These are phyloP conservation scores for Pleurotus citrinopileatus DNA, from an alignment of 768 basidiomycete species.

Conservation along the genomic window DNA sequence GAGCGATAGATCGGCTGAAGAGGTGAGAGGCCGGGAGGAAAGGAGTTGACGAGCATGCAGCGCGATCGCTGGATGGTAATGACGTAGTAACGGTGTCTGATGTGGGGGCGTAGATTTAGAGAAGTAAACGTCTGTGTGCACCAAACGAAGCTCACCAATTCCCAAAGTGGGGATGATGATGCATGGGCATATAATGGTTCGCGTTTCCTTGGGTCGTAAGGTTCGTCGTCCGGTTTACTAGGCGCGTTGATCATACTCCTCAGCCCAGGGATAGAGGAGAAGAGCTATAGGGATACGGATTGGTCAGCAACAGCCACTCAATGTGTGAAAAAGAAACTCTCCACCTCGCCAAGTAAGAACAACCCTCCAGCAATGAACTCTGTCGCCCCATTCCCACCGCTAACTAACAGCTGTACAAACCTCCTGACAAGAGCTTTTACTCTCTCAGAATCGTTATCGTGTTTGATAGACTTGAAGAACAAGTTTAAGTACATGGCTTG, in stretches of 20 bases:
- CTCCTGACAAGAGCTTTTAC: conserved; percentile 80
- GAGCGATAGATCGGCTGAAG: conserved; percentile 71
- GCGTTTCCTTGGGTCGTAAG: conserved; percentile 86
- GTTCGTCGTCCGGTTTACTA: conserved; percentile 20
- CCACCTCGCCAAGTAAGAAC: conserved; percentile 84
- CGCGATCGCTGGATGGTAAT: conserved; percentile 89
- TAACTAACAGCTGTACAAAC: conserved; percentile 75
- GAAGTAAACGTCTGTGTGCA: too few relatives aligned
- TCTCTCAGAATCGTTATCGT: conserved; percentile 52
- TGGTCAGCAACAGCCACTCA: too few relatives aligned
- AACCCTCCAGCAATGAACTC: conserved; percentile 90
- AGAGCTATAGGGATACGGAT: conserved; percentile 26
- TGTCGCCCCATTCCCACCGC: conserved; percentile 68
- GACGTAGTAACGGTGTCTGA: conserved; percentile 77
- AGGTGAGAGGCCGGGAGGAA: conserved; percentile 66
- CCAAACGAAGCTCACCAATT: conserved; percentile 59
- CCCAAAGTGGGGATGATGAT: conserved; percentile 79
- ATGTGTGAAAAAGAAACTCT: conserved; percentile 16
- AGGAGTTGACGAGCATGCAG: conserved; percentile 86
- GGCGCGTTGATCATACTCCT: conserved; percentile 34
- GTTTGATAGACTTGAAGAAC: conserved; percentile 85
- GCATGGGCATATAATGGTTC: conserved; percentile 88
- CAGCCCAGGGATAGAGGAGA: conserved; percentile 39
- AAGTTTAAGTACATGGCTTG: conserved; percentile 97
- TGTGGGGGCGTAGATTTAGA: too few relatives aligned